Conservation (phyloP, 805 yeast species). For the Brettanomyces naardenensis region DNA sequence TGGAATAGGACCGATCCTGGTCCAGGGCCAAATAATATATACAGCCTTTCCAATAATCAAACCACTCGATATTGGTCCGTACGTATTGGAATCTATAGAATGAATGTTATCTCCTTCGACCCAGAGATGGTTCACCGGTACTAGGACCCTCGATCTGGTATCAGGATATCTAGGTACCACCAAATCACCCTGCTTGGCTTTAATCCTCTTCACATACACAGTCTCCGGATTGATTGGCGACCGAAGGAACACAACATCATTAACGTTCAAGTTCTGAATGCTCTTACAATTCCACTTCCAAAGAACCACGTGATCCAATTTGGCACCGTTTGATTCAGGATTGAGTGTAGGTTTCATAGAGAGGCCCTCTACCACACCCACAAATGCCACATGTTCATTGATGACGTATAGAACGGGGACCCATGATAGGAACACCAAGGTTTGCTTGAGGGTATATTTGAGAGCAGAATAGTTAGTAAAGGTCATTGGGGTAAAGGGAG, state of each 20-base stretch:
- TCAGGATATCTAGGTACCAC: conserved; percentile 58
- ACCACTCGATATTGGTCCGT: conserved; percentile 84
- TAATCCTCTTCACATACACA: conserved; percentile 71
- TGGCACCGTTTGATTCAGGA: conserved; percentile 40
- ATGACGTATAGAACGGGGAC: conserved; percentile 68
- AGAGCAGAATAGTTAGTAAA: conserved; percentile 6
- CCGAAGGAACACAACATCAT: conserved; percentile 71
- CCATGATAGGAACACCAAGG: conserved; percentile 52
- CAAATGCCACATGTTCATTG: conserved; percentile 62
- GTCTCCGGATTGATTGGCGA: conserved; percentile 77
- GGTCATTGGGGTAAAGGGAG: not conserved
- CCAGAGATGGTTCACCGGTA: conserved; percentile 85
- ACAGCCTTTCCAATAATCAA: conserved; percentile 72
- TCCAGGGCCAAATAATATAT: conserved; percentile 61
- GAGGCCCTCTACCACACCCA: conserved; percentile 68
- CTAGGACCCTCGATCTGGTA: conserved; percentile 48
- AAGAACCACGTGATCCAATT: conserved; percentile 56
- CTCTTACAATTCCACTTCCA: conserved; percentile 53
- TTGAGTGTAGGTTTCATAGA: conserved; percentile 90
- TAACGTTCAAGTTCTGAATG: conserved; percentile 39
- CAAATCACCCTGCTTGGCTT: conserved; percentile 67
- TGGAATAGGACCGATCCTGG: conserved; percentile 43
- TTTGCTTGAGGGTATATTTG: conserved; percentile 22
- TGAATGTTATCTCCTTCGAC: conserved; percentile 89
- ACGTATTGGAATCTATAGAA: conserved; percentile 77